Base-by-base conservation (phyloP, 768 basidiomycete species). In the Amanita polypyramis region DNA sequence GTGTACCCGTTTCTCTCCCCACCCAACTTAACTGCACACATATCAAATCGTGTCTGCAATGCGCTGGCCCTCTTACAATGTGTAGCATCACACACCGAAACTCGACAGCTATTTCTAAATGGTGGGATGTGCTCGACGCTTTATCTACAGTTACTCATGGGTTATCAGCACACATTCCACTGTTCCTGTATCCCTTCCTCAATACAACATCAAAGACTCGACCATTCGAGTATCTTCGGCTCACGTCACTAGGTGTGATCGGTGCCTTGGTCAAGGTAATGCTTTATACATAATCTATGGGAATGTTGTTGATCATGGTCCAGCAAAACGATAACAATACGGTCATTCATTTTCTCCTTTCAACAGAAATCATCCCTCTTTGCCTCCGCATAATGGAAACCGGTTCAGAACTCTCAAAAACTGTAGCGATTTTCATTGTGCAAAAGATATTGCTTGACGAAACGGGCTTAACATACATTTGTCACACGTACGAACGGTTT, bases 351-450 rank as follows among this genome's bases (percentile, higher is more conserved):
- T 99, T 99, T 74, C 76, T 99, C 36, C 79, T 99, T 38, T 96
- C 94, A 3, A 99, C 96, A 46, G 96, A 99, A 72, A 99, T 99
- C 64, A 99, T 99, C 61, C 96, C 96, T 30, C 85, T 99, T 54
- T 99, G 96, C 63, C 80, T 99, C 43, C 85, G 96, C 45, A 99
- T 99, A 65, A 99, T 99, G 96, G 96, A 99, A 66, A 97, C 96
- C 2, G 96, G 96, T 36, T 96, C 94, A 2, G 96, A 99, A 58
- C 79, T 99, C 14, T 92, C 89, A 50, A 99, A 99, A 69, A 99
- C 96, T 0, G 96, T 99, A 38, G 96, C 96, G 36, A 99, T 99
- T 59, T 99, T 99, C 67, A 99, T 99, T 59, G 96, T 99, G 3
- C 96, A 99, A 65, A 99, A 99, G 68, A 90, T 91, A 51, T 75